These are phyloP conservation scores for Aspergillus homomorphus DNA, from an alignment of 495 filamentous ascomycete genomes.

Conservation along the genomic window DNA sequence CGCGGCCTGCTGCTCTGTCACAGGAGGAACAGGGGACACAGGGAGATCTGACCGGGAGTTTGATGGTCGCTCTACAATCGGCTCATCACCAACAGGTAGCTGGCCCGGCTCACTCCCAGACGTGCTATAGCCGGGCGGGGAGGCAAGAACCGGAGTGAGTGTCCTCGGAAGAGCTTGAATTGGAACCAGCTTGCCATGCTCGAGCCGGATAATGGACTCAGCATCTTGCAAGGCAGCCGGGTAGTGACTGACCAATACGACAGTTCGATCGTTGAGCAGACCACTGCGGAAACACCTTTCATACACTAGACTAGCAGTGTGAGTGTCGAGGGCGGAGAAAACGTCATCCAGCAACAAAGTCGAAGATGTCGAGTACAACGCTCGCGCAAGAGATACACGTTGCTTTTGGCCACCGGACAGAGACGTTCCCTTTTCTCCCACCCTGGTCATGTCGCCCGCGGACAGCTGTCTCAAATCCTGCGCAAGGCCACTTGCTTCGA, in stretches of 20 bases:
- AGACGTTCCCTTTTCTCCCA: constrained; percentile 61
- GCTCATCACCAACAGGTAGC: background rate
- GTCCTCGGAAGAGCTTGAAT: constrained; percentile 2
- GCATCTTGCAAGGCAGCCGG: constrained; percentile 47
- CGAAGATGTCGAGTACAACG: constrained; percentile 58
- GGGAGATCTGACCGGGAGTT: constrained; percentile 10
- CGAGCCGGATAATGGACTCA: constrained; percentile 38
- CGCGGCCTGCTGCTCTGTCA: background rate
- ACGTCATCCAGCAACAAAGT: constrained; percentile 61
- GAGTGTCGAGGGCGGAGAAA: constrained; percentile 59
- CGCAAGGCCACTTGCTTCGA: constrained; percentile 57
- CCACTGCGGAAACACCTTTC: constrained; percentile 57
- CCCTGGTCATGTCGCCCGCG: constrained; percentile 58
- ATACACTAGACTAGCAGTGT: constrained; percentile 64
- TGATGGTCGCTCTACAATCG: constrained; percentile 1
- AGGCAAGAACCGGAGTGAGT: background rate
- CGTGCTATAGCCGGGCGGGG: constrained; percentile 8
- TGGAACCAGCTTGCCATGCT: constrained; percentile 33
- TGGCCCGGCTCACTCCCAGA: constrained; percentile 8
- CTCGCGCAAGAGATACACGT: constrained; percentile 59
- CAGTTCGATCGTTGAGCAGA: constrained; percentile 53
- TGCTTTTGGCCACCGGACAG: constrained; percentile 66
- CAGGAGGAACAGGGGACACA: background rate
- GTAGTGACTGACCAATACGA: constrained; percentile 65
- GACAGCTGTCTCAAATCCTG: constrained; percentile 58